A percentile compares a stretch with the other conserved stretches of the same genome.
phyloP scores from a whole-genome alignment of 306 rosid genomes.

The Trichosanthes cucumerina region DNA sequence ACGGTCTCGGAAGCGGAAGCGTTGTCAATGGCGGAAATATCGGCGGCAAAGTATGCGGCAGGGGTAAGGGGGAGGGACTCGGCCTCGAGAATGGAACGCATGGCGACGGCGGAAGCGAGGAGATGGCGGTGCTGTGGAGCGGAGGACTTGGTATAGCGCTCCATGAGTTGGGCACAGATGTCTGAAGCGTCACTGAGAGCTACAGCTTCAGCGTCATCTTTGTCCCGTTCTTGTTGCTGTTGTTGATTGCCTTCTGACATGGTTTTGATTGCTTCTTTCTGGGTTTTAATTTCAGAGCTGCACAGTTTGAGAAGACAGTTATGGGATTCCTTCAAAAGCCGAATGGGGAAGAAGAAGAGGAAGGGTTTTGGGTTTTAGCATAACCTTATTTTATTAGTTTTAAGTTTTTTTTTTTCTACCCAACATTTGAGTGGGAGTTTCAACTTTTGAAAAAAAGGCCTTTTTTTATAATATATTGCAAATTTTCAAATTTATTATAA shows the following conservation, averaged over 20 bases:
- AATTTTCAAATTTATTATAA: too few relatives aligned
- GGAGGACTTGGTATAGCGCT: slow-evolving; percentile 69
- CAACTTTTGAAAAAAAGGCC: too few relatives aligned
- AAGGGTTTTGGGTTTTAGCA: neutral
- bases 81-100: slow-evolving; percentile 51
- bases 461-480: too few relatives aligned
- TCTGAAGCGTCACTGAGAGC: slow-evolving; percentile 41
- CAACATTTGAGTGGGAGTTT: too few relatives aligned
- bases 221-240: slow-evolving; percentile 10
- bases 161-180: slow-evolving; percentile 79
- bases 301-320: neutral
- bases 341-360: neutral
- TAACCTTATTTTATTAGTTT: too few relatives aligned
- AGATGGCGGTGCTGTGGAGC: slow-evolving; percentile 91
- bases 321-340: neutral
- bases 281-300: neutral
- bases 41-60: slow-evolving; percentile 58
- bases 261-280: neutral
- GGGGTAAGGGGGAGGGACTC: slow-evolving; percentile 73
- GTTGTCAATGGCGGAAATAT: slow-evolving; percentile 42
- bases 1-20: slow-evolving; percentile 23
- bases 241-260: slow-evolving; percentile 35
- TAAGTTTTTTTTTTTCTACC: too few relatives aligned
- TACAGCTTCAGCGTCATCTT: slow-evolving; percentile 21
- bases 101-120: slow-evolving; percentile 65